Evolutionary conservation across 305 asterid species (phyloP).

Genomic region (Fraxinus baroniana): DNA sequence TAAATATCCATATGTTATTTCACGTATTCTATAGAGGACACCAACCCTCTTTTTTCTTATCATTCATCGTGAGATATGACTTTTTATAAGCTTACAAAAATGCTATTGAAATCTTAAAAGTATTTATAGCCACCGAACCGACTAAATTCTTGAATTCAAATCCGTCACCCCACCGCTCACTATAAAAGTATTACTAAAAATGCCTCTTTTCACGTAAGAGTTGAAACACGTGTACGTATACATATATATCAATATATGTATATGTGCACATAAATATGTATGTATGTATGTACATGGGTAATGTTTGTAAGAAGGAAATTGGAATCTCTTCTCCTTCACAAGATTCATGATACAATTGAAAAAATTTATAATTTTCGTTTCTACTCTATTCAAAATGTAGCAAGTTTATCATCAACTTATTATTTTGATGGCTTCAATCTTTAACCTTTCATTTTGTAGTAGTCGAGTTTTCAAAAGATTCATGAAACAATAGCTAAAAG

Average conservation of each 20-base stretch:
- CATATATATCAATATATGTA: too few species aligned
- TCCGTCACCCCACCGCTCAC: not conserved
- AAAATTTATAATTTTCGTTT: not conserved
- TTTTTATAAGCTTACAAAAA: not conserved
- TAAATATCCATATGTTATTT: not conserved
- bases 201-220: not conserved
- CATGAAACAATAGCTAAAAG: not conserved
- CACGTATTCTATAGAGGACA: not conserved
- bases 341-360: not conserved
- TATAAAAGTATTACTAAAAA: not conserved
- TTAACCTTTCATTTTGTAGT: not conserved
- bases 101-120: not conserved
- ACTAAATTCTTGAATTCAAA: not conserved
- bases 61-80: not conserved
- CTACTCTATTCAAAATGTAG: not conserved
- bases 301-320: conserved; percentile 27
- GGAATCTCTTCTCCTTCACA: not conserved
- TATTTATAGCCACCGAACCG: not conserved
- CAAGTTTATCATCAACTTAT: not conserved
- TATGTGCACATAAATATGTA: too few species aligned
- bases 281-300: conserved; percentile 43
- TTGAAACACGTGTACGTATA: not conserved
- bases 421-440: not conserved
- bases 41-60: not conserved
- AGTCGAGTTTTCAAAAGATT: not conserved